A percentile compares a stretch with the other conserved stretches of the same genome.
phyloP scores from a whole-genome alignment of 73 alveolate genomes.

The Paramecium caudatum region DNA sequence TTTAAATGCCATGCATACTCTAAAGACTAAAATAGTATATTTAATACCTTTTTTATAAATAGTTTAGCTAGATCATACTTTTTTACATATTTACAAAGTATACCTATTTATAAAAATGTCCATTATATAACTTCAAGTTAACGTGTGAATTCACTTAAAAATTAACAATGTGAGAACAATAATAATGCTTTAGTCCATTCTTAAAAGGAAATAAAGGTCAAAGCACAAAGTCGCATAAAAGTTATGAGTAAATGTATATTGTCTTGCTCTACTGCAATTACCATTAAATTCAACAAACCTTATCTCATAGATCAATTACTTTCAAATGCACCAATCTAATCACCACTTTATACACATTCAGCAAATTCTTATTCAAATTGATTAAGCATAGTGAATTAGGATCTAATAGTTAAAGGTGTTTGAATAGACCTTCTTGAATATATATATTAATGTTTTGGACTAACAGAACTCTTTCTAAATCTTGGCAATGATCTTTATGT shows the following conservation, averaged over 20 bases:
- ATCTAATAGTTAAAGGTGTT: constrained; percentile 11
- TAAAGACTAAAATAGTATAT: background rate
- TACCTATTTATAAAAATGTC: constrained; percentile 38
- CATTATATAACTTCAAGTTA: constrained; percentile 37
- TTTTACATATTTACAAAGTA: constrained; percentile 35
- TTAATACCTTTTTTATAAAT: constrained; percentile 32
- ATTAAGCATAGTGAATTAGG: background rate
- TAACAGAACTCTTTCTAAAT: background rate
- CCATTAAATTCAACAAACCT: constrained; percentile 28
- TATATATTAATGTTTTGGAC: constrained; percentile 20
- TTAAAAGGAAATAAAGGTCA: constrained; percentile 26
- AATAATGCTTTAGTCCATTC: constrained; percentile 16
- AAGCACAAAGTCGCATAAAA: constrained; percentile 30
- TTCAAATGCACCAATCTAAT: background rate
- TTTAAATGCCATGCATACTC: constrained; percentile 58
- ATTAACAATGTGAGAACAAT: constrained; percentile 1
- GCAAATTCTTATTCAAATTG: constrained; percentile 19
- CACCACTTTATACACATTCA: background rate
- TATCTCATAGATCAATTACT: constrained; percentile 16
- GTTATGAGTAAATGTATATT: constrained; percentile 3
- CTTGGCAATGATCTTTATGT: constrained; percentile 12
- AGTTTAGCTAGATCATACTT: background rate
- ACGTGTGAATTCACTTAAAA: constrained; percentile 35
- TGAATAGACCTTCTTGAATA: constrained; percentile 1
- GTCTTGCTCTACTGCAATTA: constrained; percentile 54